A percentile compares a stretch with the other conserved stretches of the same genome.
Conservation (phyloP, 2,329 filamentous ascomycete species). For the Fusarium papillatum region DNA sequence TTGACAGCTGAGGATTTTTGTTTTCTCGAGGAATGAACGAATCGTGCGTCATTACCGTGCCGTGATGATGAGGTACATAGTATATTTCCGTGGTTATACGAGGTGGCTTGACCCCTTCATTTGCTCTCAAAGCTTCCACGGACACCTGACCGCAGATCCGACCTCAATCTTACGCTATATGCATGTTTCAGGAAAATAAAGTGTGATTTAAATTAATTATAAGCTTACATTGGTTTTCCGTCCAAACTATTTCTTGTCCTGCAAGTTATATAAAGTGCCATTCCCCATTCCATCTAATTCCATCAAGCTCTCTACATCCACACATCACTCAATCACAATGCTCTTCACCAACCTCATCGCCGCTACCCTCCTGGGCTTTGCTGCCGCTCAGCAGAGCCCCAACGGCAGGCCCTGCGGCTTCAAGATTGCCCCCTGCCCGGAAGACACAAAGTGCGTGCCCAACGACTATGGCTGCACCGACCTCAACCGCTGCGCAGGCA, state of each 20-base stretch:
- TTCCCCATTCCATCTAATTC: background rate
- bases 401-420: slow-evolving; percentile 42
- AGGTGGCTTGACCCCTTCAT: slow-evolving; percentile 27
- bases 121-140: background rate
- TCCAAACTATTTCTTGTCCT: background rate
- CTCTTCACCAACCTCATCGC: slow-evolving; percentile 38
- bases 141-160: background rate
- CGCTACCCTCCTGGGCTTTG: slow-evolving; percentile 33
- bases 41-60: slow-evolving; percentile 11
- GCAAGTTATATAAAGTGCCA: slow-evolving; percentile 5
- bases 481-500: slow-evolving; percentile 45
- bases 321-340: slow-evolving; percentile 30
- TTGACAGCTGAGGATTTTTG: background rate
- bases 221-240: background rate
- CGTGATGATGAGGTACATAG: background rate
- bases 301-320: background rate
- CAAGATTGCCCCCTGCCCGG: slow-evolving; percentile 46
- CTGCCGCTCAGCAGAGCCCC: slow-evolving; percentile 11
- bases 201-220: background rate
- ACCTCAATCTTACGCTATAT: background rate
- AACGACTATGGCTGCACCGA: slow-evolving; percentile 38
- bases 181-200: background rate
- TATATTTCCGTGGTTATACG: slow-evolving; percentile 14
- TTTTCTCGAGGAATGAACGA: background rate
- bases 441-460: slow-evolving; percentile 44